phyloP scores from a whole-genome alignment of 805 yeast species.

The Monosporozyma siamensis region DNA sequence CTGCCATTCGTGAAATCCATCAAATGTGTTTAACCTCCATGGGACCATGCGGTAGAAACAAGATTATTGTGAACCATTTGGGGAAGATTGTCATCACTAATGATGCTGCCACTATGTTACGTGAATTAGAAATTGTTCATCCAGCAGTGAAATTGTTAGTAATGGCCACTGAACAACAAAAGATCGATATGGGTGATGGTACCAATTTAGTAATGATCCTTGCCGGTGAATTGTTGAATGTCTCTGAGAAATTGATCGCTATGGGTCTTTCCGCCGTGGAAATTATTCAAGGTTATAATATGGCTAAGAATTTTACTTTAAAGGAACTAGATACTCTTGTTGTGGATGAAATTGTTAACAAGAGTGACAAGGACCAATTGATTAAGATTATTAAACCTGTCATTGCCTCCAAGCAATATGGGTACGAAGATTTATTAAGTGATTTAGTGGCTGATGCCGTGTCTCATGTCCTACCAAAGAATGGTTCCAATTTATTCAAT shows the following conservation, averaged over 20 bases:
- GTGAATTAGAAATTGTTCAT: conserved; percentile 88
- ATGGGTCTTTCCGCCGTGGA: conserved; percentile 88
- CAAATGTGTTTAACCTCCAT: conserved; percentile 86
- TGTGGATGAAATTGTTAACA: conserved; percentile 42
- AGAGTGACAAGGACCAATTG: conserved; percentile 46
- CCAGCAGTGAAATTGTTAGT: conserved; percentile 94
- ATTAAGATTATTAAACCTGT: conserved; percentile 75
- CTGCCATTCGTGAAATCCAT: conserved; percentile 89
- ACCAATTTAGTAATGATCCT: conserved; percentile 84
- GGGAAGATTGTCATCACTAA: conserved; percentile 84
- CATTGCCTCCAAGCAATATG: conserved; percentile 88
- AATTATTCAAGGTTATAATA: conserved; percentile 82
- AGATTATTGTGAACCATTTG: conserved; percentile 82
- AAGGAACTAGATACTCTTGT: conserved; percentile 58
- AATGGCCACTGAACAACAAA: conserved; percentile 96
- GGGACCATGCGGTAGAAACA: conserved; percentile 97
- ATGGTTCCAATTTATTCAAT: conserved; percentile 46
- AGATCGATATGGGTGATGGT: conserved; percentile 93
- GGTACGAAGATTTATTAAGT: conserved; percentile 70
- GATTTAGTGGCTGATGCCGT: conserved; percentile 80
- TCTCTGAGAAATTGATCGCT: conserved; percentile 75
- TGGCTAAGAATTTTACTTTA: conserved; percentile 72
- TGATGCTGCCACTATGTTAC: conserved; percentile 96
- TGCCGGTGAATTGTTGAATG: conserved; percentile 84
- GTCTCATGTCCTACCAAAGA: conserved; percentile 54